A percentile compares a stretch with the other conserved stretches of the same genome.
phyloP scores from a whole-genome alignment of 2,329 filamentous ascomycete species.

The Myriosclerotinia curreyana region DNA sequence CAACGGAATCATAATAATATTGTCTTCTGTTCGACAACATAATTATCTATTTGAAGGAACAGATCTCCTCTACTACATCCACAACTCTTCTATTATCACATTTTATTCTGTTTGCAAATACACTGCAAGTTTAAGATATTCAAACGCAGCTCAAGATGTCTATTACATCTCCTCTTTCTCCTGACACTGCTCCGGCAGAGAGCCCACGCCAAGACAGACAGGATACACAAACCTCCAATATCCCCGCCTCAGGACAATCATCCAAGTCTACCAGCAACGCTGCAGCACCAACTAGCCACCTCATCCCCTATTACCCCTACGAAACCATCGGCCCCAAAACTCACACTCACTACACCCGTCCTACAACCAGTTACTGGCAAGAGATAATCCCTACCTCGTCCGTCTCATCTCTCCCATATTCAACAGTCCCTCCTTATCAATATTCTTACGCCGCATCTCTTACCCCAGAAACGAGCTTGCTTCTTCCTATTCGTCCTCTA shows the following conservation, averaged over 20 bases:
- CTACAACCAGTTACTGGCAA: slow-evolving; percentile 14
- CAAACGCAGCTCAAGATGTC: neutral
- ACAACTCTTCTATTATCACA: neutral
- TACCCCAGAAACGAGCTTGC: neutral
- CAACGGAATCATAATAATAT: neutral
- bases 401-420: neutral
- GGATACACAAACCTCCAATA: neutral
- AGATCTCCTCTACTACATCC: neutral
- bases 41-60: neutral
- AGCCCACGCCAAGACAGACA: neutral
- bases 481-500: slow-evolving; percentile 10
- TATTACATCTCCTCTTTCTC: neutral
- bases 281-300: neutral
- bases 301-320: neutral
- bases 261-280: neutral
- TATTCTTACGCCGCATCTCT: neutral
- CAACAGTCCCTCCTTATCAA: slow-evolving; percentile 8
- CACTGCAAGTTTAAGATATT: neutral
- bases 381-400: neutral
- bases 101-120: neutral
- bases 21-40: neutral
- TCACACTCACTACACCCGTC: neutral
- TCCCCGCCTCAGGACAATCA: neutral
- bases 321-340: neutral
- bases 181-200: neutral